Evolutionary conservation across 1,284 basidiomycete species (phyloP).

Genomic region (Cutaneotrichosporon sp.): DNA sequence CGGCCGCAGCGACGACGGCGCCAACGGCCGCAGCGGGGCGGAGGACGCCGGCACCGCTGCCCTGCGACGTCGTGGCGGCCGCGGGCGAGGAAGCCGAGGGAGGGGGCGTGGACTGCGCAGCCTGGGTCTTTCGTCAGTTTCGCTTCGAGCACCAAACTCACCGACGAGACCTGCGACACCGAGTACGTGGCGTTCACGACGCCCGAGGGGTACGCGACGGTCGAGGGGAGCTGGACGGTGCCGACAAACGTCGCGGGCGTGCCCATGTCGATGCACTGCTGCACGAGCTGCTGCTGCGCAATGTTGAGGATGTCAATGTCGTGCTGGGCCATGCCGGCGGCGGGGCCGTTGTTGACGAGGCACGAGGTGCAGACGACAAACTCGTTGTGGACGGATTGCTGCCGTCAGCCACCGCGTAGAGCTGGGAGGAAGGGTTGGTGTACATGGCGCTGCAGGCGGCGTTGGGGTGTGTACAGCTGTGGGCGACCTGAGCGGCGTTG

Average conservation of each 20-base stretch:
- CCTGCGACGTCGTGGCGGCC: neutral
- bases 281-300: constrained; percentile 21
- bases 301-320: constrained; percentile 21
- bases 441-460: neutral
- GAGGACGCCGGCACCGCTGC: neutral
- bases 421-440: neutral
- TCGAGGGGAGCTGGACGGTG: constrained; percentile 9
- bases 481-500: too few relatives aligned
- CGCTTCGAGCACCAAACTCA: neutral
- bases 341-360: constrained; percentile 8
- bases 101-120: neutral
- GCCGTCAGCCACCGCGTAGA: neutral
- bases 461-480: too few relatives aligned
- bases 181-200: constrained; percentile 13
- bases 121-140: neutral
- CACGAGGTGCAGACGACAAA: constrained; percentile 18
- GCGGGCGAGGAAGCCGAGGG: neutral
- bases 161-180: neutral
- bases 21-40: constrained; percentile 1
- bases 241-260: constrained; percentile 13
- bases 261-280: constrained; percentile 13
- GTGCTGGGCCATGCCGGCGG: constrained; percentile 3
- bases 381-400: constrained; percentile 13
- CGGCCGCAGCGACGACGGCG: constrained; percentile 1
- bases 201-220: constrained; percentile 14